Base-by-base conservation (phyloP, 2,329 filamentous ascomycete species). In the Ophiostoma piceae region DNA sequence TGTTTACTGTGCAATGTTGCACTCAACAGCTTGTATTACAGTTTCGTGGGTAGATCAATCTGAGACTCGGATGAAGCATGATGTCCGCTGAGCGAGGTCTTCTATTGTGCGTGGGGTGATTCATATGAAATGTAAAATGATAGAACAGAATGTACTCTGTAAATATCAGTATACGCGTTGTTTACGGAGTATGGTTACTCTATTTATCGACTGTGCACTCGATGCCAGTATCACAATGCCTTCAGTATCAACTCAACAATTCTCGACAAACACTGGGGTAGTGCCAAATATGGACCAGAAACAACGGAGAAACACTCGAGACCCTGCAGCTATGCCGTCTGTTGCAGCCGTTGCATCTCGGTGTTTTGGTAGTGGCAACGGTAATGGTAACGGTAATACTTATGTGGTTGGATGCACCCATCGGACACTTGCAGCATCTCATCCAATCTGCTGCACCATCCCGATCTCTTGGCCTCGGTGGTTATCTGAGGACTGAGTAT, bases 231-330 rank as follows among this genome's bases (percentile, higher is more conserved):
- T 57, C 51, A 26, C 51, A 29, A 57, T 57, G 51, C 51, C 4
- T 57, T 26, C 5, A 35, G 35, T 35, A 35, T 35, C 35, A 35
- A 35, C 35, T 35, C 35, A 35, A 35, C 35, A 35, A 6, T 35
- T 35, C 35, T 3, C 22, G 12, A 22, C 51, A 57, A 1, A 26
- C n/a, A 57, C 22, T 57, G 26, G 57, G 26, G 22, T 29, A 3
- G 54, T 62, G 26, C 57, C 22, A 62, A 62, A 62, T 29, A 62
- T 32, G 57, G 26, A 62, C 57, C 57, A 62, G 57, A 62, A 62
- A 62, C 57, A 62, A 62, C 57, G 35, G 12, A 62, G 57, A 62
- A 62, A 62, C 57, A 62, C 26, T 57, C 8, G 11, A 57, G 51
- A 57, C 51, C 51, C 51, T 57, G 57, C 26, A 62, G 57, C n/a